Conservation (phyloP, 1,139 yeast species). For the Suhomyces guaymorum region DNA sequence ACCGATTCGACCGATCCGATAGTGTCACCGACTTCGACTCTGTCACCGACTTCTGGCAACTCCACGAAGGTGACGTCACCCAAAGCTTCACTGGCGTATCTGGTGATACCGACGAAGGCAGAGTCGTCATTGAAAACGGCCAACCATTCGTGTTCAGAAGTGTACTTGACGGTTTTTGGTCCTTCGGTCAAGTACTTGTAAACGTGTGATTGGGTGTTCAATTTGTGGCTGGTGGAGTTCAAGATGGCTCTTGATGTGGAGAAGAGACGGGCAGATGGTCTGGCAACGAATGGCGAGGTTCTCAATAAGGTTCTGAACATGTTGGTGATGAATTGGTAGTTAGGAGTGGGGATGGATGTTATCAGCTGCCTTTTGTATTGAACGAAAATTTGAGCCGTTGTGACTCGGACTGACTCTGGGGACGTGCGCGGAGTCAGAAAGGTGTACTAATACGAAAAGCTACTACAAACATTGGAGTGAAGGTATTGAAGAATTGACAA, state of each 20-base stretch:
- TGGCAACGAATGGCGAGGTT: conserved; percentile 9
- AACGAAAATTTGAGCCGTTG: conserved; percentile 5
- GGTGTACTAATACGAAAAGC: no score
- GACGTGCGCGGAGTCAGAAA: not conserved
- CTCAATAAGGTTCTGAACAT: conserved; percentile 15
- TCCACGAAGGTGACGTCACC: conserved; percentile 97
- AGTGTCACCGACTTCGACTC: conserved; percentile 72
- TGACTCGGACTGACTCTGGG: conserved; percentile 12
- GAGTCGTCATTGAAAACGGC: conserved; percentile 81
- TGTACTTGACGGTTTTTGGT: conserved; percentile 64
- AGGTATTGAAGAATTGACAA: no score
- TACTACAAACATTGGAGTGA: no score
- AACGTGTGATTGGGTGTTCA: conserved; percentile 55
- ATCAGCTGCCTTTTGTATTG: conserved; percentile 6
- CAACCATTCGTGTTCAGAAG: conserved; percentile 95
- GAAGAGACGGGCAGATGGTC: conserved; percentile 15
- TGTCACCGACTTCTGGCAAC: conserved; percentile 74
- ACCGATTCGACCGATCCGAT: conserved; percentile 94
- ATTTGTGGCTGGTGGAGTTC: conserved; percentile 45
- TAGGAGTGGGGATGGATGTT: no score
- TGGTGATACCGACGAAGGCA: conserved; percentile 88
- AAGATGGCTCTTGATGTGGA: conserved; percentile 22
- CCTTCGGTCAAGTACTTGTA: conserved; percentile 49
- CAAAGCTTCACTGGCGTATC: conserved; percentile 94
- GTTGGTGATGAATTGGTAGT: conserved; percentile 1